Evolutionary conservation across 345 rosid species (phyloP), one percentile per base, ranked within the genome.

Genomic region (Murraya koenigii): DNA sequence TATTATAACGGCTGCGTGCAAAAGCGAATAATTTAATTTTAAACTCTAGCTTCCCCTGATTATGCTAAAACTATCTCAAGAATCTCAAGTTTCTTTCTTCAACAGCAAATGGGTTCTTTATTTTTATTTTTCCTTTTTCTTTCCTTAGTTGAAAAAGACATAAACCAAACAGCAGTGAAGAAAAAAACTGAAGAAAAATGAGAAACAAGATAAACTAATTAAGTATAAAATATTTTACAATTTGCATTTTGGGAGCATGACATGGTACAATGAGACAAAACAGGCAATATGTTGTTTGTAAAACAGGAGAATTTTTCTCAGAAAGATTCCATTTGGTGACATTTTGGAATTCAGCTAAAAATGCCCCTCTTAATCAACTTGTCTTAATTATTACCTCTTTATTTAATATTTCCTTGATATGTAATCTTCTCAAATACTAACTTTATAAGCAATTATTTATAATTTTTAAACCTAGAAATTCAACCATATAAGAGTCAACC

Each of bases 81-180:
- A 49, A 69, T 69, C 73, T 39, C 38, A 17, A 39, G 11, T 41
- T 38, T 41, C 55, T 26, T 26, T 26, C 7, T 25, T 69, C 10
- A 22, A 14, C 23, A 13, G 0, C 17, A 25, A 26, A 22, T 39
- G 49, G 54, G 1, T n/a, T 5, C 13, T 67, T 11, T 38, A 5
- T 36, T n/a, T 38, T 66, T n/a, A 1, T 39, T 13, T 0, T 0
- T 0, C 0, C 0, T 44, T 52, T 52, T 52, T 19, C 7, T 52
- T 52, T 52, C 56, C 5, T 17, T 1, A 0, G 56, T 5, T 15
- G 22, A 20, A 49, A 49, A 13, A 49, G 55, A 14, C 20, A 49
- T 49, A 49, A 49, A 49, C 35, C 44, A 5, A 30, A 30, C 22
- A 0, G 56, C 22, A 52, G 22, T 1, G 39, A 38, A 15, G 8